Percentiles rank a stretch among this genome's conserved stretches.
Conservation (phyloP, 345 rosid species). For the Melaleuca alternifolia region DNA sequence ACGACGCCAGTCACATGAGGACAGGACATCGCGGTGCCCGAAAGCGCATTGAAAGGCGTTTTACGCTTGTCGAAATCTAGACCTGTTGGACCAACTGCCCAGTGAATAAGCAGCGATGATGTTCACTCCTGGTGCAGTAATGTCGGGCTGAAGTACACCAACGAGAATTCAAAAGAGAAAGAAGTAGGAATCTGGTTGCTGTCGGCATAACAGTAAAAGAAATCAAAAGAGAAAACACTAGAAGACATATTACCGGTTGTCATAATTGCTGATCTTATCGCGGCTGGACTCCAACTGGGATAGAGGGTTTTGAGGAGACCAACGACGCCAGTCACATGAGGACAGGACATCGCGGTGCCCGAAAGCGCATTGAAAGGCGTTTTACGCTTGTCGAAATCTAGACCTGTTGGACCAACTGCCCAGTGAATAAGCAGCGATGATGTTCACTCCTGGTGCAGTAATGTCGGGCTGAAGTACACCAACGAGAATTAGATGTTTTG, state of each 20-base stretch:
- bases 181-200: no score
- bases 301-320: slow-evolving; percentile 38
- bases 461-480: slow-evolving; percentile 32
- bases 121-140: slow-evolving; percentile 47
- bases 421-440: slow-evolving; percentile 30
- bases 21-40: slow-evolving; percentile 53
- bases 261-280: slow-evolving; percentile 40
- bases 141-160: slow-evolving; percentile 27
- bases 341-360: slow-evolving; percentile 54
- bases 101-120: slow-evolving; percentile 29
- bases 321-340: slow-evolving; percentile 38
- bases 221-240: not conserved
- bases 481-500: not conserved
- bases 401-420: slow-evolving; percentile 6
- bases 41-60: slow-evolving; percentile 7
- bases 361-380: slow-evolving; percentile 12
- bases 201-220: no score
- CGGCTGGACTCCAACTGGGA: slow-evolving; percentile 42
- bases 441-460: slow-evolving; percentile 42
- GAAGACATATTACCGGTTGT: slow-evolving; percentile 20
- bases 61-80: slow-evolving; percentile 12
- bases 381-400: slow-evolving; percentile 11
- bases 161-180: no score
- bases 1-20: slow-evolving; percentile 44
- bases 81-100: slow-evolving; percentile 7